A percentile compares a stretch with the other conserved stretches of the same genome.
Conservation (phyloP, 1,284 basidiomycete genomes). For the Pseudomicrostroma phylloplanum region DNA sequence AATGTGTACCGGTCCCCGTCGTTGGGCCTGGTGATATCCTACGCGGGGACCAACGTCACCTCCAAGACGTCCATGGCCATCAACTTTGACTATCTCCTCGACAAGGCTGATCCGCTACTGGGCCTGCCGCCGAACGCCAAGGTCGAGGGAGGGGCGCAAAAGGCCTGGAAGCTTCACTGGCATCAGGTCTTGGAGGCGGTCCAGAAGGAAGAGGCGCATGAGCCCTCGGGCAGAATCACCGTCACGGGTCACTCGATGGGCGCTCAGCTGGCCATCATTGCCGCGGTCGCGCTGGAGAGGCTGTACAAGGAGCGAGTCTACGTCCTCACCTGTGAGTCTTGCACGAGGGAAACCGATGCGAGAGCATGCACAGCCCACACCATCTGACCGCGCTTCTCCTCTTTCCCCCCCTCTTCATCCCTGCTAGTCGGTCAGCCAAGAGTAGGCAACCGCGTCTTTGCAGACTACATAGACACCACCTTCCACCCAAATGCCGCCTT, state of each 20-base stretch:
- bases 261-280: constrained; percentile 7
- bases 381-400: background rate
- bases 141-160: constrained; percentile 13
- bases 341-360: too few species aligned
- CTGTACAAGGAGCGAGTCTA: too few species aligned
- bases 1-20: constrained; percentile 17
- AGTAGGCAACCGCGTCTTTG: constrained; percentile 19
- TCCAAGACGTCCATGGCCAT: constrained; percentile 9
- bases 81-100: constrained; percentile 14
- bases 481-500: background rate
- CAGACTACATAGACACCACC: constrained; percentile 15
- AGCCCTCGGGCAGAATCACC: constrained; percentile 8
- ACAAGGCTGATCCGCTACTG: constrained; percentile 9
- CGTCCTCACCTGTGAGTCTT: too few species aligned
- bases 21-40: constrained; percentile 15
- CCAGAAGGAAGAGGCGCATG: constrained; percentile 12
- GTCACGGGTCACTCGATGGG: constrained; percentile 18
- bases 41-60: constrained; percentile 13
- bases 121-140: constrained; percentile 8
- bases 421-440: constrained; percentile 14
- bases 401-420: background rate
- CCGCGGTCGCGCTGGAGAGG: background rate
- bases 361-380: too few species aligned
- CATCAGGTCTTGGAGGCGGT: constrained; percentile 5
- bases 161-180: constrained; percentile 6